Evolutionary conservation across 495 filamentous ascomycete species (phyloP), one percentile per base, ranked within the genome.

Genomic region (Haplographium delicatum): DNA sequence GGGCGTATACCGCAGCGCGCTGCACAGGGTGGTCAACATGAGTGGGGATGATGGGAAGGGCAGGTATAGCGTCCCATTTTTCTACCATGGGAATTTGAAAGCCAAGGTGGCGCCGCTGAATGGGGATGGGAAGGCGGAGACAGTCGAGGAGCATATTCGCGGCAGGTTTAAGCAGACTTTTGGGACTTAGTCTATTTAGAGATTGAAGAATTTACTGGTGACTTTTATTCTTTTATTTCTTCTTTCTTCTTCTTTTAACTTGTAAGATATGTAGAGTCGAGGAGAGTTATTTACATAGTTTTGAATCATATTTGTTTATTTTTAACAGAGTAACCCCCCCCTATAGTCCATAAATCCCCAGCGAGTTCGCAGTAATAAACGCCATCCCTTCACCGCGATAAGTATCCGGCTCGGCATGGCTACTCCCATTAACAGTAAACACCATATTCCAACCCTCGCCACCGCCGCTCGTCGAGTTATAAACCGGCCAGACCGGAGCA

Each of bases 11-110:
- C 64, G 64, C 38, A 72, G 69, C n/a, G 73, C 71, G 3, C 53
- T 72, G 5, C 75, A 80, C 44, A 70, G 75, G 1, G 75, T 74
- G 0, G 62, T 69, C n/a, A 78, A 77, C 59, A 51, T 68, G 2
- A 67, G 69, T 1, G 66, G 67, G 2, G 56, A 63, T 5, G 67
- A 75, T 31, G n/a, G n/a, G n/a, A n/a, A n/a, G n/a, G n/a, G n/a
- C n/a, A 64, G 74, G 15, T 76, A 71, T 51, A 72, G 71, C 3
- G 64, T 75, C 5, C 70, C 76, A 0, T 73, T 77, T 45, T 76
- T 77, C 60, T 72, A 74, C 44, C 57, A 65, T 50, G 69, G 69
- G 3, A 68, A 68, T 47, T 47, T 67, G 15, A 61, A 69, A 34
- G 54, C 53, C 7, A 57, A 51, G 43, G 38, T 68, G 0, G 50